Base-by-base conservation (phyloP, 805 yeast species). In the Ogataea methanolica region DNA sequence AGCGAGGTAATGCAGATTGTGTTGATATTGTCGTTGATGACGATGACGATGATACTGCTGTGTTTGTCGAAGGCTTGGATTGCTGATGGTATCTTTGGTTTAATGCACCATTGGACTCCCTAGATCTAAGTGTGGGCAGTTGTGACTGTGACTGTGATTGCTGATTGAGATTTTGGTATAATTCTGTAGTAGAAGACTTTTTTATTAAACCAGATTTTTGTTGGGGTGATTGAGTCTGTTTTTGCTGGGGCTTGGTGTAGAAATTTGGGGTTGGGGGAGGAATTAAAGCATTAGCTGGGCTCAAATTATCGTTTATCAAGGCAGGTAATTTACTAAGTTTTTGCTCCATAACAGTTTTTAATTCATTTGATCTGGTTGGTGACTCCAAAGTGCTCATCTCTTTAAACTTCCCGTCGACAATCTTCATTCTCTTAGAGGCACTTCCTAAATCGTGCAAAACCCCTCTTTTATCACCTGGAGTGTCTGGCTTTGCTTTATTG, bases 301-400 rank as follows among this genome's bases (percentile, higher is more conserved):
- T 7, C 31, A 26, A 16, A 3, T 8, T 29, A 23, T 42, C 39
- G 17, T 5, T 22, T 26, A 5, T 26, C 11, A 42, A 47, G 11
- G 12, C 31, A 19, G 44, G 46, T 16, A 52, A 37, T 34, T 46
- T 50, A n/a, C 46, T 39, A 31, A 58, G 36, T 22, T 60, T 60
- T 31, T 51, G 56, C 11, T 54, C 56, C 49, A 56, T 54, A 21
- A 60, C 49, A 29, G 50, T 49, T 21, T 56, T 50, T 34, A 56
- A 60, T 37, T 61, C 63, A 9, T 52, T 49, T 4, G 64, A 48
- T 43, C 60, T 56, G 5, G 68, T 63, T 3, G 68, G 68, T 44
- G 66, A 61, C 8, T 62, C 62, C 33, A 29, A 22, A 16, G 47
- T 44, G 9, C 51, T 43, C 4, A 60, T 49, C 45, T 65, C 69